Percentiles rank a stretch among this genome's conserved stretches.
Conservation (phyloP, 371 early-diverging fungal genomes). For the Syncephalis plumigaleata region DNA sequence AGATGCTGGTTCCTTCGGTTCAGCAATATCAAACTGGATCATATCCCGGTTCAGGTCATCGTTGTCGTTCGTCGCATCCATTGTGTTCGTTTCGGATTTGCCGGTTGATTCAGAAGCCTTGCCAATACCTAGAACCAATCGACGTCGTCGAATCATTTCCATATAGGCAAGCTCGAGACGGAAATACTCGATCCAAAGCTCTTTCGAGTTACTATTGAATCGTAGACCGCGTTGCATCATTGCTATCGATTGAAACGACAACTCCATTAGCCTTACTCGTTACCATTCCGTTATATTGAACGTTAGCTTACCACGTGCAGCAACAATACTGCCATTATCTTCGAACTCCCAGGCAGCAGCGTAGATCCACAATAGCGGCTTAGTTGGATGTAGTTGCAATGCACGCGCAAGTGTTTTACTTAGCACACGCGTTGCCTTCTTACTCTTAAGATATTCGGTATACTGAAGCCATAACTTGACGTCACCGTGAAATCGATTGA, state of each 20-base stretch:
- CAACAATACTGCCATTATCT: conserved; percentile 55
- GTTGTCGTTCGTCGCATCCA: conserved; percentile 13
- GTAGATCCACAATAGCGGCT: conserved; percentile 70
- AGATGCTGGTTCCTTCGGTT: conserved; percentile 12
- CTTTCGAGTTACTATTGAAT: conserved; percentile 45
- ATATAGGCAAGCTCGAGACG: conserved; percentile 77
- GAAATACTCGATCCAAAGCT: conserved; percentile 85
- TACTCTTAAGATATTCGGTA: conserved; percentile 56
- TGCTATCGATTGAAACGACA: no score
- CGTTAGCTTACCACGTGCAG: conserved; percentile 41
- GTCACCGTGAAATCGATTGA: conserved; percentile 67
- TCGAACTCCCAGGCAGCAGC: conserved; percentile 84
- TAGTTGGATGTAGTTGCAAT: conserved; percentile 69
- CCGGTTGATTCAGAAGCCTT: conserved; percentile 12
- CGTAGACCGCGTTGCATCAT: conserved; percentile 80
- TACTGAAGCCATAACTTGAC: conserved; percentile 78
- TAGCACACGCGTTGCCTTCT: conserved; percentile 1
- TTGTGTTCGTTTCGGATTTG: conserved; percentile 15
- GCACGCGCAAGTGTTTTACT: conserved; percentile 28
- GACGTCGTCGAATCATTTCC: conserved; percentile 65
- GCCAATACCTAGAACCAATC: conserved; percentile 57
- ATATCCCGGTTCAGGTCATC: conserved; percentile 29
- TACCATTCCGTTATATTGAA: no score
- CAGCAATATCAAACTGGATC: conserved; percentile 17
- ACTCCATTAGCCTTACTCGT: no score